Evolutionary conservation across 192 early-diverging fungal species (phyloP).

Genomic region (Diversispora epigaea): DNA sequence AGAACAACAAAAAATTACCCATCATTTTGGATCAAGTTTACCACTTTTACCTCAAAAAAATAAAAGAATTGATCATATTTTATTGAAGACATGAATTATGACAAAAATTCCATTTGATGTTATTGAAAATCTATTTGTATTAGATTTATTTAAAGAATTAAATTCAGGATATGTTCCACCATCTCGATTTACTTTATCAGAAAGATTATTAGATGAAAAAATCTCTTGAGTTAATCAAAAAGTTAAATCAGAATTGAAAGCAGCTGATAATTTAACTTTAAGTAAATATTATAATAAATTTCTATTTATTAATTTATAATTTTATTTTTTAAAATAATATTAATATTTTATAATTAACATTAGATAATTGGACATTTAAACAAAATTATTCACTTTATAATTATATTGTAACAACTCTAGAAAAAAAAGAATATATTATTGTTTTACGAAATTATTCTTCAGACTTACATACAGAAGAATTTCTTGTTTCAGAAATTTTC

Average conservation of each 20-base stretch:
- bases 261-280: too few species aligned
- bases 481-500: background rate
- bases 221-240: too few species aligned
- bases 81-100: background rate
- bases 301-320: background rate
- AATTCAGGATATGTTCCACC: background rate
- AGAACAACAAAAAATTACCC: too few species aligned
- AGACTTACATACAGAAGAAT: background rate
- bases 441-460: background rate
- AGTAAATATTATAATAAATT: background rate
- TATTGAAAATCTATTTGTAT: background rate
- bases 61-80: too few species aligned
- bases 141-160: background rate
- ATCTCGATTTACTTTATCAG: background rate
- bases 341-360: background rate
- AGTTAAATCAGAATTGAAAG: background rate
- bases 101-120: background rate
- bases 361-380: background rate
- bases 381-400: background rate
- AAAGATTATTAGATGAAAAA: background rate
- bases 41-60: too few species aligned
- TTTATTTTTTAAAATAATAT: background rate
- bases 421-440: constrained; percentile 5
- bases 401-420: background rate
- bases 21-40: too few species aligned